phyloP scores from a whole-genome alignment of 768 basidiomycete species.

The Candolleomyces efflorescens region DNA sequence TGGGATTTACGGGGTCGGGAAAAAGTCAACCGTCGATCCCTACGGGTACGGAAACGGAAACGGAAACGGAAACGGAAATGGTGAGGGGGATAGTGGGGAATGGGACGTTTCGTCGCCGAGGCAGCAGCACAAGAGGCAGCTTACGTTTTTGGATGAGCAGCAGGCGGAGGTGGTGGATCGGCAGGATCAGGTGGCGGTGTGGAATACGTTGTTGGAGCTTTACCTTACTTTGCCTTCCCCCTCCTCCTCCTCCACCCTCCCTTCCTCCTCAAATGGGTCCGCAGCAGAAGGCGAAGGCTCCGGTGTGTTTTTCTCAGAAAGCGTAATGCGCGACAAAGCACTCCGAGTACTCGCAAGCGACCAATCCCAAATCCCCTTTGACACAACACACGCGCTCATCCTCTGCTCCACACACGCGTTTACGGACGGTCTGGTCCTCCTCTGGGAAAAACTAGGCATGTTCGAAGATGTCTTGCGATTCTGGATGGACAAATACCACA shows the following conservation, averaged over 20 bases:
- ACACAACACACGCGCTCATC: conserved; percentile 90
- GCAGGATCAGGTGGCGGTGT: conserved; percentile 77
- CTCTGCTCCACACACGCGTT: conserved; percentile 84
- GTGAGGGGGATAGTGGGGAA: background rate
- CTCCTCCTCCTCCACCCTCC: no score
- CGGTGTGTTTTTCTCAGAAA: conserved; percentile 26
- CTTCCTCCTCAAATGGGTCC: no score
- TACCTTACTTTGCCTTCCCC: conserved; percentile 62
- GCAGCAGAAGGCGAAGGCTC: no score
- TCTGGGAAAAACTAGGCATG: conserved; percentile 96
- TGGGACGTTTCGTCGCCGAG: no score
- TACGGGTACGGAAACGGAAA: background rate
- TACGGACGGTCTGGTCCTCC: conserved; percentile 77
- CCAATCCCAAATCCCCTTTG: conserved; percentile 56
- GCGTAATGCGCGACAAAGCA: conserved; percentile 57
- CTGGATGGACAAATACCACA: conserved; percentile 79
- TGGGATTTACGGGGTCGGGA: conserved; percentile 12
- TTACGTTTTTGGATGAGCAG: conserved; percentile 32
- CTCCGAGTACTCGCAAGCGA: conserved; percentile 61
- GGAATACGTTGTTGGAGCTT: conserved; percentile 94
- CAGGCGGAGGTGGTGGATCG: conserved; percentile 37
- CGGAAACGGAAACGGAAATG: background rate
- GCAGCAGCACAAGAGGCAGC: conserved; percentile 11
- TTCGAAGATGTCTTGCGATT: conserved; percentile 92
- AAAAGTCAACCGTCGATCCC: no score